Evolutionary conservation across 2,329 filamentous ascomycete species (phyloP).

Genomic region (Sordariomycetes sp.): DNA sequence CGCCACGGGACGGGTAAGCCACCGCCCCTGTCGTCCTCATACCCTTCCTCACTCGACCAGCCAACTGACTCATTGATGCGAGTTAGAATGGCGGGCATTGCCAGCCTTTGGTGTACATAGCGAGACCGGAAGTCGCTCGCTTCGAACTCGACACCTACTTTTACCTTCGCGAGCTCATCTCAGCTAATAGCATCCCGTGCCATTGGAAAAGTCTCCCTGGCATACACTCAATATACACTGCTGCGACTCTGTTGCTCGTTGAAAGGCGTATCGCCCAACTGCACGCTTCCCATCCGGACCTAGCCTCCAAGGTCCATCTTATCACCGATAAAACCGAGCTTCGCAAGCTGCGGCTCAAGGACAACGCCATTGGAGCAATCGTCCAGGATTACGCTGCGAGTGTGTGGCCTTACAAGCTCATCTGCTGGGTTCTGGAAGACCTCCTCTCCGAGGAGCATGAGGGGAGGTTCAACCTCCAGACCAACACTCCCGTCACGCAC

Average conservation of each 20-base stretch:
- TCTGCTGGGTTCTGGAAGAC: conserved; percentile 59
- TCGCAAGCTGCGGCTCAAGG: conserved; percentile 30
- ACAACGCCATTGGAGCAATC: conserved; percentile 50
- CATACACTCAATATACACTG: conserved; percentile 54
- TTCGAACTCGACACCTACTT: conserved; percentile 67
- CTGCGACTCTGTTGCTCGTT: conserved; percentile 43
- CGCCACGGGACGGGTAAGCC: conserved; percentile 67
- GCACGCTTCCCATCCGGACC: conserved; percentile 40
- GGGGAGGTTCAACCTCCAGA: conserved; percentile 60
- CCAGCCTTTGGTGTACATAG: conserved; percentile 59
- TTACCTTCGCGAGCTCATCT: conserved; percentile 49
- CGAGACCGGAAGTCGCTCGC: conserved; percentile 48
- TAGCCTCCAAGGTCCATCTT: conserved; percentile 38
- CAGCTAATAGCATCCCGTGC: conserved; percentile 51
- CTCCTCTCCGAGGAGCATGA: conserved; percentile 29
- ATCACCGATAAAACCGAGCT: conserved; percentile 31
- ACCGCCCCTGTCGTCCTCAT: neutral
- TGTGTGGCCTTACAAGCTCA: conserved; percentile 79
- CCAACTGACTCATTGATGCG: neutral
- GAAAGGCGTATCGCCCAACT: conserved; percentile 41
- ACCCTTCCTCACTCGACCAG: neutral
- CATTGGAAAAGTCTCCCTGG: conserved; percentile 58
- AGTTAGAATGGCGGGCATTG: conserved; percentile 64
- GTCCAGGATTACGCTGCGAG: conserved; percentile 56
- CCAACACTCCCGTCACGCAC: conserved; percentile 54